phyloP scores from a whole-genome alignment of 441 rosid genomes.

The Eruca vesicaria region DNA sequence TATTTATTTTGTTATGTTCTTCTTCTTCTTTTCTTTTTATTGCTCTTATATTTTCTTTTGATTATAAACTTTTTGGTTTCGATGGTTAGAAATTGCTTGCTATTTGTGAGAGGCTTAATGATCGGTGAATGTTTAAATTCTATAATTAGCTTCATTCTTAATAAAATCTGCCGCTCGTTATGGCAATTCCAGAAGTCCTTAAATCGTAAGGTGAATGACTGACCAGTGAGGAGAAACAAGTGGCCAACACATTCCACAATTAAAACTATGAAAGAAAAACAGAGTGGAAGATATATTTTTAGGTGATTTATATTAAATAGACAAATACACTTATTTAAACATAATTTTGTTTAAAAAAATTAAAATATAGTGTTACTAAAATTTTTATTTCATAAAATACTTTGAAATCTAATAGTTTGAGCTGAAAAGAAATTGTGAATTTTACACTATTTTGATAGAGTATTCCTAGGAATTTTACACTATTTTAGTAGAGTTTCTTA shows the following conservation, averaged over 20 bases:
- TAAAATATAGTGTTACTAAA: no score
- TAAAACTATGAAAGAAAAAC: neutral
- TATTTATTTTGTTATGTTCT: neutral
- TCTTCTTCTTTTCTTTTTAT: neutral
- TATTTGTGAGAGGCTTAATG: constrained; percentile 18
- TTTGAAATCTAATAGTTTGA: no score
- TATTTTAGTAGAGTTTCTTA: no score
- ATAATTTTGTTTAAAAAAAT: no score
- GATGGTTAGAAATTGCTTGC: constrained; percentile 14
- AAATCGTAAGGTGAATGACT: neutral
- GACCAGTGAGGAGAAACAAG: neutral
- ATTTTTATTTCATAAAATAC: no score
- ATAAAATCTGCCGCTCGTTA: neutral
- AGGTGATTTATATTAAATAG: no score
- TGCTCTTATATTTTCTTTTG: neutral
- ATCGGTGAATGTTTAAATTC: constrained; percentile 7
- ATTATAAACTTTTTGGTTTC: neutral
- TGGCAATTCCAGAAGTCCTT: neutral
- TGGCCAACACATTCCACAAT: neutral
- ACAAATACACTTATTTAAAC: no score
- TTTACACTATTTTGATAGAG: no score
- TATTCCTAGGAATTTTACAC: no score
- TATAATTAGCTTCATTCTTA: constrained; percentile 5
- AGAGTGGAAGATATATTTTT: neutral
- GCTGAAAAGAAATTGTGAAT: no score